Conservation (phyloP, 208 protist species). For the Leishmania tarentolae region DNA sequence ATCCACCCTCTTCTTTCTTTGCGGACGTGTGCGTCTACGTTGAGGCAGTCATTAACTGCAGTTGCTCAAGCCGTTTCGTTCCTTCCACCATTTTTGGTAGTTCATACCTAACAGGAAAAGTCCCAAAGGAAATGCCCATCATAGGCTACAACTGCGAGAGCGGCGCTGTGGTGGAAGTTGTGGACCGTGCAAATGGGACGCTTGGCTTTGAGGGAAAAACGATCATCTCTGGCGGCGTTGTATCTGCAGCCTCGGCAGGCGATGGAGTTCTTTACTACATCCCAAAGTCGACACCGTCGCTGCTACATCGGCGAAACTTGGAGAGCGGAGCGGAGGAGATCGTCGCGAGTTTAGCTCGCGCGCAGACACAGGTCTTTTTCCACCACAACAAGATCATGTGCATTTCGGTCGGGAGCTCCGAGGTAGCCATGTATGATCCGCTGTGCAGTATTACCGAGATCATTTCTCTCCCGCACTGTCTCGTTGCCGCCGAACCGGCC, state of each 20-base stretch:
- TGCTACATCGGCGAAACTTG: slow-evolving; percentile 30
- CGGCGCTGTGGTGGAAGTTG: slow-evolving; percentile 27
- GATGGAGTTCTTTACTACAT: slow-evolving; percentile 59
- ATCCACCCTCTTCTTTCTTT: background rate
- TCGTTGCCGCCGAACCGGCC: slow-evolving; percentile 46
- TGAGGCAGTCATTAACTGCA: too few relatives aligned
- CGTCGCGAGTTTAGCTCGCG: slow-evolving; percentile 22
- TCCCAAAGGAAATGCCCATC: slow-evolving; percentile 15
- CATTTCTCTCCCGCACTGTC: slow-evolving; percentile 33
- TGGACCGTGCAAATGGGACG: background rate
- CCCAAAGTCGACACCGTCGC: slow-evolving; percentile 13
- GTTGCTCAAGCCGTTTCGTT: background rate
- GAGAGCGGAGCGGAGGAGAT: slow-evolving; percentile 11
- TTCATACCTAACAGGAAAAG: too few relatives aligned
- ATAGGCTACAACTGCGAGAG: slow-evolving; percentile 22
- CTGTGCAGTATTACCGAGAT: slow-evolving; percentile 51
- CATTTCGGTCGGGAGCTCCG: slow-evolving; percentile 21
- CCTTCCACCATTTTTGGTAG: background rate
- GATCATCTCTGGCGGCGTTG: slow-evolving; percentile 13
- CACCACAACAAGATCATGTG: slow-evolving; percentile 67
- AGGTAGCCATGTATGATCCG: slow-evolving; percentile 61
- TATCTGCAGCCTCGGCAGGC: slow-evolving; percentile 33
- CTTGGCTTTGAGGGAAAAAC: slow-evolving; percentile 10
- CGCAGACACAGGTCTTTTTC: slow-evolving; percentile 45
- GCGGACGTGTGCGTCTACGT: background rate